Conservation (phyloP, 1,139 yeast species). For the Nadsonia commutata region DNA sequence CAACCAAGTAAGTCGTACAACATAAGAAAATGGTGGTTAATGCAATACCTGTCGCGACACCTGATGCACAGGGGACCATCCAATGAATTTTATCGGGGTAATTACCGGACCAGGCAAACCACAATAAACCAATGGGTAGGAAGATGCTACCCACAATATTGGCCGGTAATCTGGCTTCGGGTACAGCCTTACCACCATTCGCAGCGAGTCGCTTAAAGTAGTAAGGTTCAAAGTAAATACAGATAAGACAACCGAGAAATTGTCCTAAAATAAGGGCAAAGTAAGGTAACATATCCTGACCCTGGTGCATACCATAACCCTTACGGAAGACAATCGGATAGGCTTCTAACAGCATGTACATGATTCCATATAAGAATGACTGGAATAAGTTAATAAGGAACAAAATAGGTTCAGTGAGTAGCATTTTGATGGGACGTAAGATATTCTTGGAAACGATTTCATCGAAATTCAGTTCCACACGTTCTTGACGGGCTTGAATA, state of each 20-base stretch:
- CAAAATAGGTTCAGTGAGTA: conserved; percentile 59
- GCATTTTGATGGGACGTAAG: conserved; percentile 55
- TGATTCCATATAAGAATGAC: conserved; percentile 72
- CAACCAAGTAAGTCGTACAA: conserved; percentile 66
- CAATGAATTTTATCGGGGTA: conserved; percentile 56
- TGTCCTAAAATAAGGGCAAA: conserved; percentile 38
- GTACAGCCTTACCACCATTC: conserved; percentile 46
- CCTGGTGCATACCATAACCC: conserved; percentile 48
- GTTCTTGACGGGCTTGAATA: conserved; percentile 73
- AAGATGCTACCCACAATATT: conserved; percentile 54
- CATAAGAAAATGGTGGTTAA: conserved; percentile 64
- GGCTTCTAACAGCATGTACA: conserved; percentile 68
- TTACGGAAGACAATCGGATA: conserved; percentile 56
- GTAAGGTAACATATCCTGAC: conserved; percentile 38
- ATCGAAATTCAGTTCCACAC: conserved; percentile 41
- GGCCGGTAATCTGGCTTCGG: conserved; percentile 68
- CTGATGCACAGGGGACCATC: conserved; percentile 75
- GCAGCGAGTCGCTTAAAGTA: conserved; percentile 36
- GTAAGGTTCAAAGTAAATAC: conserved; percentile 22
- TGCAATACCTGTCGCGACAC: conserved; percentile 60
- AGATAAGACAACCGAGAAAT: conserved; percentile 21
- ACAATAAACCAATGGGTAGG: conserved; percentile 65
- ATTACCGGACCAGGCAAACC: conserved; percentile 80
- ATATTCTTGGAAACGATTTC: conserved; percentile 58
- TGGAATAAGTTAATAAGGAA: conserved; percentile 57